phyloP scores from a whole-genome alignment of 1,139 yeast genomes.

The Scheffersomyces illinoinensis region DNA sequence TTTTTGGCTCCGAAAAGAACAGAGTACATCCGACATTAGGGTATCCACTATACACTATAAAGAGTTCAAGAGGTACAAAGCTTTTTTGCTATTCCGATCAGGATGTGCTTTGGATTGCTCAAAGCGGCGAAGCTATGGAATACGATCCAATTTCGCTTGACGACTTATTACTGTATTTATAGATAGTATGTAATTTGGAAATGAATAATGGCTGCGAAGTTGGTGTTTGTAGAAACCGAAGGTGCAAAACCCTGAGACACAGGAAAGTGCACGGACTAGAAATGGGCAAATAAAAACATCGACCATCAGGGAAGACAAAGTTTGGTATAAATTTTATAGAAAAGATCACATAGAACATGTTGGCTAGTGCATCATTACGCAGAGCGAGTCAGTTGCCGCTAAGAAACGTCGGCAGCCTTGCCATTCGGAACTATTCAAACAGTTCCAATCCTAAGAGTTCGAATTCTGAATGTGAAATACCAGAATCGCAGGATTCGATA shows the following conservation, averaged over 20 bases:
- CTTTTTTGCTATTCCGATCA: conserved; percentile 28
- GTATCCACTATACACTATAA: conserved; percentile 22
- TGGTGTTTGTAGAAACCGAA: neutral
- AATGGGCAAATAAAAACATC: neutral
- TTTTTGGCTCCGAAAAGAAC: conserved; percentile 18
- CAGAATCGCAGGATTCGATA: neutral
- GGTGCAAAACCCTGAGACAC: neutral
- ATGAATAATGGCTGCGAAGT: neutral
- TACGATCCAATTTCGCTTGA: conserved; percentile 26
- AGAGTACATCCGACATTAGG: conserved; percentile 23
- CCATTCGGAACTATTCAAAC: neutral
- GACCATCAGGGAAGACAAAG: neutral
- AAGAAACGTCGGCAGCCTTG: neutral
- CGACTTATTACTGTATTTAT: conserved; percentile 8
- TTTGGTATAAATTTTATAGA: neutral
- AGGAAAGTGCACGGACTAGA: neutral
- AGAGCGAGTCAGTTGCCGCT: neutral
- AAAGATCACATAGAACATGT: neutral
- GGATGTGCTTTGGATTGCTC: conserved; percentile 34
- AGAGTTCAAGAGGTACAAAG: conserved; percentile 6
- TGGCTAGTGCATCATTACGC: neutral
- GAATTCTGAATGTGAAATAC: neutral
- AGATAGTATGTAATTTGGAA: neutral
- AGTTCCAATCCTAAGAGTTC: neutral
- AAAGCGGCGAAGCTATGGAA: conserved; percentile 7